Evolutionary conservation across 208 protist species (phyloP), one percentile per base, ranked within the genome.

Genomic region (Herpetomonas samuelpessoai): DNA sequence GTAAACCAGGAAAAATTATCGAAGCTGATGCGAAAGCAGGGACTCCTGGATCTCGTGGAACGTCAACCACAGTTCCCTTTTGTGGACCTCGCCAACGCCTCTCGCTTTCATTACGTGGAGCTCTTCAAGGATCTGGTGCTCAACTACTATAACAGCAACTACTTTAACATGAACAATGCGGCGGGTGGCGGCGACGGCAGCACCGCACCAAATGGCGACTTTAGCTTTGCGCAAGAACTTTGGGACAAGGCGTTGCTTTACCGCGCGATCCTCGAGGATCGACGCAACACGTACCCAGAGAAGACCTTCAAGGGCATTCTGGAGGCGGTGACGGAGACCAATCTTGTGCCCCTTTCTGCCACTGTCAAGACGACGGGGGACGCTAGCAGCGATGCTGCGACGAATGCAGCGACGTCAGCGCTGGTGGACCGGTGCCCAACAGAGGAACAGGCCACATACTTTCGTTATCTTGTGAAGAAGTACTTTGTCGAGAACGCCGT

Each of bases 161-260:
- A 41, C 35, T 41, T 41, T 41, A 41, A 14, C 35, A 6, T 41
- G 35, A 6, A 41, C 14, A 41, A 41, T 14, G 35, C 35, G 35
- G 35, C 35, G 35, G 35, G 35, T 14, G 35, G 35, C 35, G 35
- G 35, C 35, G 35, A 41, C 35, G 35, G 35, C 9, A 41, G 35
- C 14, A 14, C 14, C 9, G 35, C 35, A 41, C 6, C 9, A 6
- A 14, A 6, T 41, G 35, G 35, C 35, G 35, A 41, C 35, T 41
- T 41, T 41, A 41, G 35, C 35, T 41, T 41, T 41, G 6, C 79
- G 39, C 62, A 49, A 24, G 69, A 77, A 53, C 67, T 94, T 24
- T 95, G 88, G 85, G 88, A 92, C 60, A 91, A 91, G 71, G 88
- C 88, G 9, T 70, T 95, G 31, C 61, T 92, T 18, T 95, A 92